Conservation (phyloP, 2,329 filamentous ascomycete genomes). For the Aureobasidium sp. region DNA sequence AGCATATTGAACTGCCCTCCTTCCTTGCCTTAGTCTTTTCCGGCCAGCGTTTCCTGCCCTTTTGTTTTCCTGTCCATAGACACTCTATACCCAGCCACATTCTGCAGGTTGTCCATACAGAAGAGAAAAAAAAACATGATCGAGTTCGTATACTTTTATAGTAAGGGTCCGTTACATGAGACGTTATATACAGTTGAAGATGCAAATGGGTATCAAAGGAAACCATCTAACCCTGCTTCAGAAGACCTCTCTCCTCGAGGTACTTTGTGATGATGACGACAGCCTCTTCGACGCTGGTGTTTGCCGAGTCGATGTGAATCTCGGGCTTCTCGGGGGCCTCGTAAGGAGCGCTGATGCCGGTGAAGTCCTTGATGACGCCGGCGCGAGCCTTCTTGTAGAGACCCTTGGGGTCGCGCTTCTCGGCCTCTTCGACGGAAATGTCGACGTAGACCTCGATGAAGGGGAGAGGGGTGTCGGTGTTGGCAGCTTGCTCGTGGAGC, state of each 20-base stretch:
- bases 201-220: not conserved
- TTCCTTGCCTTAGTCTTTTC: not conserved
- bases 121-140: not conserved
- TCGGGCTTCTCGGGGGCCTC: slow-evolving; percentile 81
- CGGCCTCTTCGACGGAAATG: slow-evolving; percentile 81
- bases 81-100: slow-evolving; percentile 16
- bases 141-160: not conserved
- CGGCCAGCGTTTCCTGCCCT: not conserved
- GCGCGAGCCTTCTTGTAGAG: slow-evolving; percentile 94
- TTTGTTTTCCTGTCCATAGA: slow-evolving; percentile 14
- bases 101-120: slow-evolving; percentile 4
- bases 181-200: not conserved
- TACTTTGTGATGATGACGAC: slow-evolving; percentile 78
- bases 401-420: slow-evolving; percentile 93
- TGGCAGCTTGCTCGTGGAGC: slow-evolving; percentile 58
- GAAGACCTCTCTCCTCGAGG: slow-evolving; percentile 60
- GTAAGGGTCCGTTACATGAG: not conserved
- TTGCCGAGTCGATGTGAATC: slow-evolving; percentile 75
- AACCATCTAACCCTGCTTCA: slow-evolving; percentile 29
- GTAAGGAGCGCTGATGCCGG: slow-evolving; percentile 89
- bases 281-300: slow-evolving; percentile 79
- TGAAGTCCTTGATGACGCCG: slow-evolving; percentile 95
- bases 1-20: not conserved
- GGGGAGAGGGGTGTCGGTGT: slow-evolving; percentile 57
- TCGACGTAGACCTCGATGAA: slow-evolving; percentile 95